Conservation (phyloP, 1,284 basidiomycete genomes). For the Ustilago vetiveriae region DNA sequence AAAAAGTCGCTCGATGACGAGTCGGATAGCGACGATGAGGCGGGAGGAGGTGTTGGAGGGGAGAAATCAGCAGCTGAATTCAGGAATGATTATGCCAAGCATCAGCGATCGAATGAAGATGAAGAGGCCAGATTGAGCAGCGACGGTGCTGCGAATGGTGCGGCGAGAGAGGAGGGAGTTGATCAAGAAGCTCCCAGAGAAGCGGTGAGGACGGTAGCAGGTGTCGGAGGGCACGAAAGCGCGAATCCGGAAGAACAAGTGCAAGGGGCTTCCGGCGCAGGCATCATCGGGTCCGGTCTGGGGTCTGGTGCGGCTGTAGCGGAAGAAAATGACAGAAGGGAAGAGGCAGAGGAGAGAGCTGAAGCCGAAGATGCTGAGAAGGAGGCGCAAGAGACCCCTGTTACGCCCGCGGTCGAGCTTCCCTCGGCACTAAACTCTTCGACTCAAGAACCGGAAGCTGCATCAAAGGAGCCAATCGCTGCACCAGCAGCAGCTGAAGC, state of each 20-base stretch:
- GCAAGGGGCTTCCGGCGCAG: slow-evolving; percentile 10
- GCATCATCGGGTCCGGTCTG: slow-evolving; percentile 22
- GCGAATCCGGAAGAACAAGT: slow-evolving; percentile 13
- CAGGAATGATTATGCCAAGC: slow-evolving; percentile 13
- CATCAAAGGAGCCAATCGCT: background rate
- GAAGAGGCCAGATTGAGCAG: slow-evolving; percentile 15
- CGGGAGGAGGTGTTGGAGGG: slow-evolving; percentile 1
- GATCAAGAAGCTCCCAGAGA: background rate
- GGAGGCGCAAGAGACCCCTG: background rate
- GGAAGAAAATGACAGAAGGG: slow-evolving; percentile 13
- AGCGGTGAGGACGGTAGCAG: slow-evolving; percentile 17
- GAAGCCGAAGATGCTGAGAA: slow-evolving; percentile 13
- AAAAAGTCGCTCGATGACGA: slow-evolving; percentile 36
- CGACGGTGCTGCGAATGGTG: too few relatives aligned
- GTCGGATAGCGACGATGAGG: slow-evolving; percentile 22
- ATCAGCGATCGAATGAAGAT: slow-evolving; percentile 9
- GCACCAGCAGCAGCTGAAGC: background rate
- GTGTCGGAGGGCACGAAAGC: slow-evolving; percentile 14
- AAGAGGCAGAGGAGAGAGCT: slow-evolving; percentile 19
- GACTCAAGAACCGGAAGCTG: background rate
- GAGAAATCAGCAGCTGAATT: slow-evolving; percentile 23
- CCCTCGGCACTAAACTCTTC: too few relatives aligned
- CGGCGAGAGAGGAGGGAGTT: background rate
- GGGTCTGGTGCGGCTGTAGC: slow-evolving; percentile 23
- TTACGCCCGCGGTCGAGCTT: background rate